Conservation (phyloP, 2,329 filamentous ascomycete genomes). For the Penicillium occitanis region DNA sequence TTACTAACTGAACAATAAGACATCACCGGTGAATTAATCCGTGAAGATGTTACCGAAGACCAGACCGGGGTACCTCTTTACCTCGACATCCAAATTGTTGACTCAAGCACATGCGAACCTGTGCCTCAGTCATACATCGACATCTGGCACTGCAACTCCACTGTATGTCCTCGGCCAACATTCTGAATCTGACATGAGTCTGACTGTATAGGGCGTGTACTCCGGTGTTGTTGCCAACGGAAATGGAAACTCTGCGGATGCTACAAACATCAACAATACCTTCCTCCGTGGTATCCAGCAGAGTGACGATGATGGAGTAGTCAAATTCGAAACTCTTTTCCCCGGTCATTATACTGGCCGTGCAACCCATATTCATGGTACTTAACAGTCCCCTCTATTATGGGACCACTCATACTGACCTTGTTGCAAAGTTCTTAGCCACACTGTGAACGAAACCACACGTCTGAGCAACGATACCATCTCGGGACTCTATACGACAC, state of each 20-base stretch:
- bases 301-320: constrained; percentile 46
- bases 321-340: constrained; percentile 45
- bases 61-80: constrained; percentile 1
- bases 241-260: constrained; percentile 29
- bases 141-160: constrained; percentile 46
- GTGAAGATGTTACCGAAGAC: not conserved
- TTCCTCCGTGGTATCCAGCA: constrained; percentile 48
- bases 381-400: not conserved
- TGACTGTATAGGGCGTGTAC: constrained; percentile 32
- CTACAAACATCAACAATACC: constrained; percentile 34
- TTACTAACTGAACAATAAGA: not conserved
- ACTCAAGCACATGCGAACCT: constrained; percentile 35
- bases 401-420: too few relatives aligned
- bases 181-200: not conserved
- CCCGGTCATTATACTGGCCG: constrained; percentile 45
- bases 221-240: constrained; percentile 39
- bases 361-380: constrained; percentile 46
- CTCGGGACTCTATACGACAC: constrained; percentile 42
- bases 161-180: constrained; percentile 23
- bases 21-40: constrained; percentile 10
- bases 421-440: not conserved
- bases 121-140: constrained; percentile 38
- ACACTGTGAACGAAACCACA: not conserved
- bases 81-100: constrained; percentile 6
- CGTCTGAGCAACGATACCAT: constrained; percentile 25